Evolutionary conservation across 1,284 basidiomycete species (phyloP), one percentile per base, ranked within the genome.

Genomic region (Rhodofomes roseus): DNA sequence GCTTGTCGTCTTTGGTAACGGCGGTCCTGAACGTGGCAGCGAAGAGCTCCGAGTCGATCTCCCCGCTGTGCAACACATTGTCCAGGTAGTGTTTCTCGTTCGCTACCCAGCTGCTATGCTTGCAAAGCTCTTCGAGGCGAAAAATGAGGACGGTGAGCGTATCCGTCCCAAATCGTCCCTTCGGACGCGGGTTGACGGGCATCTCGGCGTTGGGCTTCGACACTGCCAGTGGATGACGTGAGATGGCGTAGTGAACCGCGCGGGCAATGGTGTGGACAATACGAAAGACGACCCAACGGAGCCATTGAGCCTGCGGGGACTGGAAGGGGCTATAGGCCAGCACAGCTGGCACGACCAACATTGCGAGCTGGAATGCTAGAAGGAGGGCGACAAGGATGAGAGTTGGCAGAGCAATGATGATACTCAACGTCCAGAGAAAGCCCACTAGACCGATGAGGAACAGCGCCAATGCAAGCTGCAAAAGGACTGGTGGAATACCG

Each of bases 381-480:
- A 62, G 60, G 0, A 63, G 8, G 18, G 62, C 29, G 36, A 67
- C 62, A 22, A 68, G 56, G 31, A 48, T 55, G 16, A 1, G 55
- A 52, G 4, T 51, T 0, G 50, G 50, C 18, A 51, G 7, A 18
- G 67, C 65, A 2, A 68, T 64, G 14, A 59, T 55, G 25, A 43
- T 20, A 46, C 66, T 60, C 2, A 69, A 51, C 31, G 60, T 59
- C 67, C 66, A 70, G 9, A 69, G 63, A 3, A 68, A 61, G 11
- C 66, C 64, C 4, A 66, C 37, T 16, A 71, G 59, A 0, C 69
- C 69, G 6, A 60, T 54, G 52, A 70, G 66, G 57, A 71, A 70
- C 18, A 71, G 59, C 0, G 61, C 57, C 18, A 71, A 55, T 4
- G 68, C 63, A 9, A 64, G 20, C 37, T 68, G 67, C 2, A 71